A percentile compares a stretch with the other conserved stretches of the same genome.
Conservation (phyloP, 441 rosid genomes). For the Biscutella auriculata region DNA sequence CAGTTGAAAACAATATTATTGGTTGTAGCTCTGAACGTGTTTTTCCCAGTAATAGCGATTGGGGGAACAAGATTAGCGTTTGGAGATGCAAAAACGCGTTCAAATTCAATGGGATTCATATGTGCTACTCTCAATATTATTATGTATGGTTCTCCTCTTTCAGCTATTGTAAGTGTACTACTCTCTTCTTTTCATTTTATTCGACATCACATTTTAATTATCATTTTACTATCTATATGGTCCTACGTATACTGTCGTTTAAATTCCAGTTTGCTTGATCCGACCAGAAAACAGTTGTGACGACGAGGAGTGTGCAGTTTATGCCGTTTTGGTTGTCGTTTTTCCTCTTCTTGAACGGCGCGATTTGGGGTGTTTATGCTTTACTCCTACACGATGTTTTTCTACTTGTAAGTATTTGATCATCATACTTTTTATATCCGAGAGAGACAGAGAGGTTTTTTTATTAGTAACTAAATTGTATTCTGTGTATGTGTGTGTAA, state of each 20-base stretch:
- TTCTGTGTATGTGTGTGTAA: neutral
- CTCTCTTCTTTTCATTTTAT: neutral
- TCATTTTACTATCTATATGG: no score
- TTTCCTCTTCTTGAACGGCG: conserved; percentile 53
- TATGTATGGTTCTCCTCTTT: conserved; percentile 79
- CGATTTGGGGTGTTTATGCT: conserved; percentile 56
- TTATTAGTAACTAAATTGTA: neutral
- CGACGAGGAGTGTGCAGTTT: conserved; percentile 50
- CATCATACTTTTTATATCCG: neutral
- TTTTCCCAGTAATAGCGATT: conserved; percentile 38
- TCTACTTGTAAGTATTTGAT: conserved; percentile 38
- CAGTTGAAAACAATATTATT: conserved; percentile 44
- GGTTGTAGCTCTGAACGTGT: conserved; percentile 37
- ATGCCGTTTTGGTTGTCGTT: conserved; percentile 74
- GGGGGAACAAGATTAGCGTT: conserved; percentile 31
- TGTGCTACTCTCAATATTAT: conserved; percentile 57
- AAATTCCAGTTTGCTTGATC: conserved; percentile 3
- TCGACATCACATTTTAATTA: neutral
- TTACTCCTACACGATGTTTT: conserved; percentile 41
- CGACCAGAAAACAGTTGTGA: conserved; percentile 61
- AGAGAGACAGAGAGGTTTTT: neutral
- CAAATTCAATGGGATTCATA: conserved; percentile 44
- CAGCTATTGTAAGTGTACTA: conserved; percentile 71
- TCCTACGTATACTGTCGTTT: no score
- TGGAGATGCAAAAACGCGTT: conserved; percentile 32